These are phyloP conservation scores for Nicotiana knightiana DNA, from an alignment of 257 asterid species.

Conservation along the genomic window DNA sequence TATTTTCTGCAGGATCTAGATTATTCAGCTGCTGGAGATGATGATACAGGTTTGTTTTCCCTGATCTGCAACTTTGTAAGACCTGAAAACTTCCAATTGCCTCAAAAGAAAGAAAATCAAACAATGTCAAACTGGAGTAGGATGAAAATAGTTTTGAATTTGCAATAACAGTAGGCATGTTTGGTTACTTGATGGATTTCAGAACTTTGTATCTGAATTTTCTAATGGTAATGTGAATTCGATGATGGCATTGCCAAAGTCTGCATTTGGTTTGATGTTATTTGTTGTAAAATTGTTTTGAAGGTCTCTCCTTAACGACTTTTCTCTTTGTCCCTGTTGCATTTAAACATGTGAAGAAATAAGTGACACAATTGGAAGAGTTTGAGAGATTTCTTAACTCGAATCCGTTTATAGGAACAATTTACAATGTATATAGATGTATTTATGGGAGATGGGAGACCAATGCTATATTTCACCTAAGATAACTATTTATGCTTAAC, in stretches of 20 bases:
- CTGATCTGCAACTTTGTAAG: neutral
- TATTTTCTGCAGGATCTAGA: conserved; percentile 46
- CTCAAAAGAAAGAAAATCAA: neutral
- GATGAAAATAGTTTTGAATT: neutral
- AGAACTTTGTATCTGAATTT: neutral
- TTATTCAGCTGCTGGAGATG: conserved; percentile 37
- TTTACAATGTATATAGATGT: neutral
- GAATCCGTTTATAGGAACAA: neutral
- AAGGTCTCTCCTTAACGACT: neutral
- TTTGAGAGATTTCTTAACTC: neutral
- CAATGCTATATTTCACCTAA: neutral
- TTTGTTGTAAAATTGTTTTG: neutral
- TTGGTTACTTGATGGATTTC: neutral
- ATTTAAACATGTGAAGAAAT: neutral
- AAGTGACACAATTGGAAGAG: neutral
- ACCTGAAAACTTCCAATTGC: neutral
- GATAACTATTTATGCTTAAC: neutral
- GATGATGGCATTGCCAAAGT: neutral
- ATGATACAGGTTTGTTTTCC: conserved; percentile 63
- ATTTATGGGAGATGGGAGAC: neutral
- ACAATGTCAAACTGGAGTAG: neutral
- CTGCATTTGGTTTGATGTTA: neutral
- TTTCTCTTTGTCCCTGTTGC: neutral
- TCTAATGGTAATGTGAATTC: neutral
- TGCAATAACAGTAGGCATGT: neutral